Evolutionary conservation across 176 grass and related monocot genomes (phyloP).

Genomic region (Otatea glauca): DNA sequence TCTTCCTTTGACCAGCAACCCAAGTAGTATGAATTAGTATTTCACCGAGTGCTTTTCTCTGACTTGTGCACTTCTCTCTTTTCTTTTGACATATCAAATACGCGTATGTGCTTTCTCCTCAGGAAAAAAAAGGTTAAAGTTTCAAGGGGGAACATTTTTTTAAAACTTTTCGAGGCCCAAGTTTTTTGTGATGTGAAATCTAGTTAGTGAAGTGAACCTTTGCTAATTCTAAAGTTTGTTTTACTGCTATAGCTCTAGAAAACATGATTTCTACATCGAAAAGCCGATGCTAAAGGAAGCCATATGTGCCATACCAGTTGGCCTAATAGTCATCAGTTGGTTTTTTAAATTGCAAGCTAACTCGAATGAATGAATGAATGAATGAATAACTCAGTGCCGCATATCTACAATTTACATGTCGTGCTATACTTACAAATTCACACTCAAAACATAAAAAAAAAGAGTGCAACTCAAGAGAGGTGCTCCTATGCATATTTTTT

Average conservation of each 20-base stretch:
- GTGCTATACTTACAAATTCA: too few species aligned
- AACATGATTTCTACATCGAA: too few species aligned
- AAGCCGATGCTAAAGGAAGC: too few species aligned
- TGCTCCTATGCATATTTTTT: too few species aligned
- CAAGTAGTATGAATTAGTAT: slow-evolving; percentile 1
- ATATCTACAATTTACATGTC: background rate
- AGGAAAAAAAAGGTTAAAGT: background rate
- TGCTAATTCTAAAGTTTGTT: too few species aligned
- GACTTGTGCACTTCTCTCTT: background rate
- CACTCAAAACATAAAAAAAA: background rate
- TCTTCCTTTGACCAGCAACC: background rate
- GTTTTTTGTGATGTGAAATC: background rate
- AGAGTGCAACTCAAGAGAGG: background rate
- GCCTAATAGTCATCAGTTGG: background rate
- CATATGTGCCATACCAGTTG: background rate
- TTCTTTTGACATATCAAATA: background rate
- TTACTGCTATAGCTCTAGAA: too few species aligned
- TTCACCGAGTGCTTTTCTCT: background rate
- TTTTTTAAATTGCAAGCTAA: background rate
- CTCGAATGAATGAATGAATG: background rate
- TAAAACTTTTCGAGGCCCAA: background rate
- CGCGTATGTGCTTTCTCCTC: background rate
- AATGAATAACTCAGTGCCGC: too few species aligned
- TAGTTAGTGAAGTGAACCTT: background rate
- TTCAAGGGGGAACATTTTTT: background rate